Evolutionary conservation across 2,329 filamentous ascomycete species (phyloP).

Genomic region (Hypoxylon rubiginosum): DNA sequence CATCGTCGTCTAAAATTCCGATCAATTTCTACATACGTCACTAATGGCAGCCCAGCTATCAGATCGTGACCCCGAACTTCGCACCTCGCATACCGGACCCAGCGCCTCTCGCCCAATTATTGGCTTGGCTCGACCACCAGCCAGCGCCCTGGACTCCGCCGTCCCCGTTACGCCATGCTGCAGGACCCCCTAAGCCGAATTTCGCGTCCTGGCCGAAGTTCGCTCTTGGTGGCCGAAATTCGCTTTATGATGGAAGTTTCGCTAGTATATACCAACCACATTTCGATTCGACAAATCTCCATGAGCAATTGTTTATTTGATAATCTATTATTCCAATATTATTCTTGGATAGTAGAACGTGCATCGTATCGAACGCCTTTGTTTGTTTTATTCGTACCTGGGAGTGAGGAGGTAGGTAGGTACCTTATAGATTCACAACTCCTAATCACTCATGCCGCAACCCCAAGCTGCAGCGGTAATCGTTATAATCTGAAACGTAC

Average conservation of each 20-base stretch:
- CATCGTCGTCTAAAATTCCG: neutral
- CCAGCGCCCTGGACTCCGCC: constrained; percentile 5
- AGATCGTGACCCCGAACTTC: constrained; percentile 22
- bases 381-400: no score
- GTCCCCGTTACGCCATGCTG: constrained; percentile 8
- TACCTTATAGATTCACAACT: neutral
- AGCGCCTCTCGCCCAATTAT: constrained; percentile 6
- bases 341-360: neutral
- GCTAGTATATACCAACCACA: neutral
- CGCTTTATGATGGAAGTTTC: constrained; percentile 9
- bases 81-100: constrained; percentile 16
- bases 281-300: neutral
- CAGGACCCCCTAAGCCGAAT: constrained; percentile 15
- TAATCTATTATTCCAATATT: neutral
- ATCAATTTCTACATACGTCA: constrained; percentile 22
- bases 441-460: neutral
- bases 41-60: constrained; percentile 22
- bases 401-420: neutral
- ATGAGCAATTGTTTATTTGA: neutral
- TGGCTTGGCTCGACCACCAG: constrained; percentile 13
- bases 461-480: neutral
- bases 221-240: constrained; percentile 24
- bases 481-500: neutral
- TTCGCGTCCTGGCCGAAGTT: constrained; percentile 33
- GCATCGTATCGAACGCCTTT: neutral